A percentile compares a stretch with the other conserved stretches of the same genome.
These are phyloP conservation scores for Tubosaeta brunneosetosa DNA, from an alignment of 768 basidiomycete genomes.

Conservation along the genomic window DNA sequence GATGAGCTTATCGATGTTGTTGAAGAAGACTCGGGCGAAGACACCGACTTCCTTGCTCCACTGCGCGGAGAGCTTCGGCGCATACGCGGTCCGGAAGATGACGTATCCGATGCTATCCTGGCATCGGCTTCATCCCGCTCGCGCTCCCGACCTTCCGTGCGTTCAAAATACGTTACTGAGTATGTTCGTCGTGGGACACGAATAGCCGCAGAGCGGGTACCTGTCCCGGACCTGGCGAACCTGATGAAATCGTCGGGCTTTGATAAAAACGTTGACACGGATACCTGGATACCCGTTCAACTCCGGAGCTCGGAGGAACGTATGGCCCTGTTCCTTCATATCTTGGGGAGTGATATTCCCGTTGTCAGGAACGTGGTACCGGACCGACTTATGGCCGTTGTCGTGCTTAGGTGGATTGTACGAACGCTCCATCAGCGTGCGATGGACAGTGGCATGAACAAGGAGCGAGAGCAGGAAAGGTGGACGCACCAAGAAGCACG, in stretches of 20 bases:
- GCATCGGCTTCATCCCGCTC: slow-evolving; percentile 35
- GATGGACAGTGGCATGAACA: slow-evolving; percentile 42
- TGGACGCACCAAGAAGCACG: slow-evolving; percentile 65
- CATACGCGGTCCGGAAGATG: slow-evolving; percentile 43
- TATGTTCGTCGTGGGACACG: slow-evolving; percentile 68
- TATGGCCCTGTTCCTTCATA: slow-evolving; percentile 50
- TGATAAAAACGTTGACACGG: slow-evolving; percentile 13
- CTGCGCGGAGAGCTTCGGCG: slow-evolving; percentile 62
- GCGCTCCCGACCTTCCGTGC: slow-evolving; percentile 13
- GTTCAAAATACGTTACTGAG: slow-evolving; percentile 39
- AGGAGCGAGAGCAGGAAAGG: slow-evolving; percentile 59
- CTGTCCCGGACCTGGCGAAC: slow-evolving; percentile 44
- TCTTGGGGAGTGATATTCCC: slow-evolving; percentile 50
- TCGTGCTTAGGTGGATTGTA: slow-evolving; percentile 63
- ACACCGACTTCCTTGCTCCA: slow-evolving; percentile 59
- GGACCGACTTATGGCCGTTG: slow-evolving; percentile 44
- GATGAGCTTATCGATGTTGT: slow-evolving; percentile 68
- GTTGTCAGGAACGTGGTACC: slow-evolving; percentile 44
- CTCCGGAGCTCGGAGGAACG: slow-evolving; percentile 48
- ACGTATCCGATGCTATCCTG: slow-evolving; percentile 19
- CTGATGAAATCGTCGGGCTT: slow-evolving; percentile 41
- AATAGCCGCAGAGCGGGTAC: slow-evolving; percentile 54
- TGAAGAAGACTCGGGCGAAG: slow-evolving; percentile 48
- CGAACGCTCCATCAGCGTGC: slow-evolving; percentile 47
- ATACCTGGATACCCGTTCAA: slow-evolving; percentile 41